phyloP scores from a whole-genome alignment of 768 basidiomycete genomes.

The Royoungia palumana region DNA sequence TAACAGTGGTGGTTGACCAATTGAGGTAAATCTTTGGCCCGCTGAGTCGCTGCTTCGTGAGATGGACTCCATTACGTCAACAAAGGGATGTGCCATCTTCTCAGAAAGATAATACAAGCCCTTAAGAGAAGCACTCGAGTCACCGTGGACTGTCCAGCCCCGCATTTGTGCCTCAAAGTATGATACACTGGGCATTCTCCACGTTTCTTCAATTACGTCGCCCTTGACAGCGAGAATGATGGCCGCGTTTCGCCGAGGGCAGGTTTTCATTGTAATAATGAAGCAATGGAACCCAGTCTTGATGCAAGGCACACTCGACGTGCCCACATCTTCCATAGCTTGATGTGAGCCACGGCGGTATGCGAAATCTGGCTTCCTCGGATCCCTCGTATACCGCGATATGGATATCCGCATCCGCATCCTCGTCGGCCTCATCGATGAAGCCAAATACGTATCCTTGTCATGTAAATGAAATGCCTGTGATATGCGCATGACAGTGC shows the following conservation, averaged over 20 bases:
- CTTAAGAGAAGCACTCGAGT: conserved; percentile 10
- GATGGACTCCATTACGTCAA: conserved; percentile 14
- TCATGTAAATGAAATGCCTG: conserved; percentile 6
- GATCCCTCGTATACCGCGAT: conserved; percentile 16
- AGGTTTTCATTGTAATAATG: conserved; percentile 27
- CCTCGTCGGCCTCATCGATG: conserved; percentile 1
- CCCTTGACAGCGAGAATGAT: conserved; percentile 9
- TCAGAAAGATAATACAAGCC: conserved; percentile 11
- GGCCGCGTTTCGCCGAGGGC: conserved; percentile 11
- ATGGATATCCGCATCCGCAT: conserved; percentile 9
- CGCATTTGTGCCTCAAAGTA: conserved; percentile 1
- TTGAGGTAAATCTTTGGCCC: background rate
- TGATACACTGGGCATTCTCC: conserved; percentile 1
- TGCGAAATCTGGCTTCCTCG: conserved; percentile 5
- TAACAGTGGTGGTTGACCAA: background rate
- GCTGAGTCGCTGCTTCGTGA: too few species aligned
- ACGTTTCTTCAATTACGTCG: conserved; percentile 14
- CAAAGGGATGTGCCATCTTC: conserved; percentile 9
- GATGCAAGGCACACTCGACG: conserved; percentile 11
- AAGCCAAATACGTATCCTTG: conserved; percentile 8
- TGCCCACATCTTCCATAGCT: conserved; percentile 15
- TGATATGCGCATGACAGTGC: background rate
- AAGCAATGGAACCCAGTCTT: conserved; percentile 22
- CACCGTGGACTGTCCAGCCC: conserved; percentile 11
- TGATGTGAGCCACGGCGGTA: conserved; percentile 6